Percentiles rank a stretch among this genome's conserved stretches.
Evolutionary conservation across 1,284 basidiomycete genomes (phyloP).

Genomic region (Ceratorhiza oryzae-sativae): DNA sequence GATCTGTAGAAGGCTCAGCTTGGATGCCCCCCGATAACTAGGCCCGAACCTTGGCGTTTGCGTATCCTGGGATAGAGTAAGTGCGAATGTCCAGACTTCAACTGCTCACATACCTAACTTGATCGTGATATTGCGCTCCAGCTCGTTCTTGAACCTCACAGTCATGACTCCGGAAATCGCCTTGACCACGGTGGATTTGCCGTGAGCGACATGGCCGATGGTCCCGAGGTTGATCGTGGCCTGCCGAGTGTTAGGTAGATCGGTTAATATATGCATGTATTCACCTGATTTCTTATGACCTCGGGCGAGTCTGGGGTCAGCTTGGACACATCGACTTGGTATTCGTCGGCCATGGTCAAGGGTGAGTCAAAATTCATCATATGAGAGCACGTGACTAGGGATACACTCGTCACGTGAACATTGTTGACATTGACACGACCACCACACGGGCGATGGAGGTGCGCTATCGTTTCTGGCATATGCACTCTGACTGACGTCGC

Average conservation of each 20-base stretch:
- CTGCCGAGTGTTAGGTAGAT: constrained; percentile 51
- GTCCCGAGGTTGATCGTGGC: constrained; percentile 90
- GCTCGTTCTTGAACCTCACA: constrained; percentile 98
- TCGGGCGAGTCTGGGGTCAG: constrained; percentile 92
- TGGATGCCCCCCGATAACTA: not conserved
- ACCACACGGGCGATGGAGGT: constrained; percentile 25
- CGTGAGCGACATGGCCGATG: constrained; percentile 97
- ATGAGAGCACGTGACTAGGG: not conserved
- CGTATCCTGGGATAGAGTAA: constrained; percentile 63
- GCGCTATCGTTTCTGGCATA: not conserved
- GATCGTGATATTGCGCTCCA: constrained; percentile 98
- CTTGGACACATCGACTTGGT: constrained; percentile 75
- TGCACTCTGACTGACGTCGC: not conserved
- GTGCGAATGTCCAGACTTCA: not conserved
- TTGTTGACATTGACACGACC: constrained; percentile 26
- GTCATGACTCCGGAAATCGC: constrained; percentile 99
- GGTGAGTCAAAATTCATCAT: constrained; percentile 32
- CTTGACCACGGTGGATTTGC: constrained; percentile 98
- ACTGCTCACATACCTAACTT: constrained; percentile 68
- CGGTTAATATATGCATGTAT: constrained; percentile 49
- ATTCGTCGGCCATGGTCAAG: constrained; percentile 20
- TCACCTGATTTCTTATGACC: constrained; percentile 96
- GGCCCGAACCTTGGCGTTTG: constrained; percentile 88
- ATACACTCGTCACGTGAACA: constrained; percentile 7
- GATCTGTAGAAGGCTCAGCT: constrained; percentile 63